A percentile compares a stretch with the other conserved stretches of the same genome.
phyloP scores from a whole-genome alignment of 1,284 basidiomycete genomes.

The Volvariella volvacea region DNA sequence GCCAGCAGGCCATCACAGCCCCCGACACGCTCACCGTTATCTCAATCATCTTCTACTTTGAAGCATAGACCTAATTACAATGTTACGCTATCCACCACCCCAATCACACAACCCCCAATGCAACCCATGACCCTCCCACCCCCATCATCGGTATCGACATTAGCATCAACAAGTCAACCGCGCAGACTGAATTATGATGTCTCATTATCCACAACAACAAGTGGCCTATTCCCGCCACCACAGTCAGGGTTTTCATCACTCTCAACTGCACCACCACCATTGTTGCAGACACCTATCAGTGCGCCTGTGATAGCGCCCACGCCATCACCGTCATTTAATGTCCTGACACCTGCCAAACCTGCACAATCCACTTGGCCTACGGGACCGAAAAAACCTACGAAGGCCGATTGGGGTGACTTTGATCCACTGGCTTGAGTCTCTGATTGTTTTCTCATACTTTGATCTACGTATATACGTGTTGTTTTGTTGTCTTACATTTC shows the following conservation, averaged over 20 bases:
- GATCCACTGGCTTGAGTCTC: constrained; percentile 48
- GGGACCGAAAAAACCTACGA: constrained; percentile 37
- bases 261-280: no score
- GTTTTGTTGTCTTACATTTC: constrained; percentile 13
- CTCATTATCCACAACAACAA: no score
- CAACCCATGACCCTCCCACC: constrained; percentile 13
- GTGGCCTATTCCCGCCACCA: no score
- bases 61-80: constrained; percentile 48
- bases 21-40: constrained; percentile 12
- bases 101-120: not conserved
- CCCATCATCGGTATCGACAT: constrained; percentile 10
- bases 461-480: not conserved
- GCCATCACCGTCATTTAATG: constrained; percentile 33
- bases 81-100: constrained; percentile 30
- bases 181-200: no score
- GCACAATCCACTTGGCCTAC: constrained; percentile 37
- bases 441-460: constrained; percentile 8
- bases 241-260: no score
- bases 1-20: constrained; percentile 27
- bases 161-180: constrained; percentile 8
- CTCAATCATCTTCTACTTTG: constrained; percentile 6
- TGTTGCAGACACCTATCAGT: constrained; percentile 11
- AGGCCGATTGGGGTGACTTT: constrained; percentile 74
- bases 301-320: constrained; percentile 24
- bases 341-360: constrained; percentile 55